Base-by-base conservation (phyloP, 2,329 filamentous ascomycete genomes). In the Fusarium denticulatum region DNA sequence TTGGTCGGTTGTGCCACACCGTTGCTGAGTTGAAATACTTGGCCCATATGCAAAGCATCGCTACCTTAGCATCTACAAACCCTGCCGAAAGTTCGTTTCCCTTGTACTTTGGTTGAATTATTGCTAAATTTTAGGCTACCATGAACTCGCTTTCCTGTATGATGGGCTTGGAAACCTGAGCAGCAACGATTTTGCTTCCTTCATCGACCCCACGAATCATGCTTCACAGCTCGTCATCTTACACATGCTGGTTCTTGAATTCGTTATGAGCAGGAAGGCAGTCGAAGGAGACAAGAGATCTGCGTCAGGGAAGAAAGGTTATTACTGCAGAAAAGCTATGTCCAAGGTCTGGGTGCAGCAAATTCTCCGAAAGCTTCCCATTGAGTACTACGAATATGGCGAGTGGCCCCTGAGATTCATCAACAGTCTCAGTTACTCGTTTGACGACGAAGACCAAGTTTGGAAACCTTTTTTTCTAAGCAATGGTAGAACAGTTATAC, bases 291-390 rank as follows among this genome's bases (percentile, higher is more conserved):
- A 55, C 6, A 36, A 64, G 14, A 61, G 49, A 28, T 61, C 64
- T 8, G 32, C 55, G 3, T 36, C 32, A 6, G 53, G 66, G 5
- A 52, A 69, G 14, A 72, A 74, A 36, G 74, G 76, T 1, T 68
- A 71, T 18, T 67, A 76, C 24, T 72, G 67, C 24, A 69, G 77
- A 43, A 78, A 78, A 30, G 71, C 68, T 28, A 79, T 80, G 67
- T 81, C 80, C 7, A 76, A 83, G 43, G 76, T 82, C 18, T 87
- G 85, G 85, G 77, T 80, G 0, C 78, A 82, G 45, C 69, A 76
- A 34, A 81, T 85, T 16, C 79, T 81, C 14, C 71, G 76, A 10
- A 74, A 79, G 3, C 75, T 83, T 40, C 81, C 79, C 14, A 63
- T 40, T 4, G 66, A 80, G 39, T 81, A 83, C 59, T 75, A 71